A percentile compares a stretch with the other conserved stretches of the same genome.
Evolutionary conservation across 140 eudicot species (phyloP).

Genomic region (Anethum foeniculum): DNA sequence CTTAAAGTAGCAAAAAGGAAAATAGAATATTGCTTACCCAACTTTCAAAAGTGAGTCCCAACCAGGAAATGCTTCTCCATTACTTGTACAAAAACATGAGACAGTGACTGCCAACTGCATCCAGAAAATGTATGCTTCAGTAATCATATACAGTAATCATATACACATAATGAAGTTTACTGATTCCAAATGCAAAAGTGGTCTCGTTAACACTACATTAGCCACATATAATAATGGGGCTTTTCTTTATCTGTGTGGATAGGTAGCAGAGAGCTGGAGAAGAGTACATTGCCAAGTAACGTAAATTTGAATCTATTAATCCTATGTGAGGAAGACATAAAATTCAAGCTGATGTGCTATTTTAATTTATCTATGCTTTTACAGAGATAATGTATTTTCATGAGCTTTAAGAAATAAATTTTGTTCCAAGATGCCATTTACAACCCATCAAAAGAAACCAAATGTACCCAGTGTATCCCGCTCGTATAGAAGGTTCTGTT

Average conservation of each 20-base stretch:
- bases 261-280: neutral
- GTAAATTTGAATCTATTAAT: neutral
- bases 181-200: neutral
- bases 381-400: neutral
- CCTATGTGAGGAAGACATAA: neutral
- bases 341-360: conserved; percentile 1
- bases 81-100: conserved; percentile 72
- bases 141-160: conserved; percentile 8
- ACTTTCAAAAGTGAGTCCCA: conserved; percentile 74
- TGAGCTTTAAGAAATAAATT: neutral
- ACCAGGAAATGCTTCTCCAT: conserved; percentile 83
- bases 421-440: neutral
- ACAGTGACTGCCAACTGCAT: conserved; percentile 70
- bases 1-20: no score
- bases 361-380: neutral
- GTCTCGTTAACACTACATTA: neutral
- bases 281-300: neutral
- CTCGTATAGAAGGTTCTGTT: neutral
- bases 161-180: neutral
- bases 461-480: neutral
- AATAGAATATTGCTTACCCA: conserved; percentile 44
- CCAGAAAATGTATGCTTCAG: conserved; percentile 8
- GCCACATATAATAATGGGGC: neutral
- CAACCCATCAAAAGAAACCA: neutral
- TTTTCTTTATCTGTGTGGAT: neutral